Base-by-base conservation (phyloP, 257 asterid genomes). In the Eustoma russellianum region DNA sequence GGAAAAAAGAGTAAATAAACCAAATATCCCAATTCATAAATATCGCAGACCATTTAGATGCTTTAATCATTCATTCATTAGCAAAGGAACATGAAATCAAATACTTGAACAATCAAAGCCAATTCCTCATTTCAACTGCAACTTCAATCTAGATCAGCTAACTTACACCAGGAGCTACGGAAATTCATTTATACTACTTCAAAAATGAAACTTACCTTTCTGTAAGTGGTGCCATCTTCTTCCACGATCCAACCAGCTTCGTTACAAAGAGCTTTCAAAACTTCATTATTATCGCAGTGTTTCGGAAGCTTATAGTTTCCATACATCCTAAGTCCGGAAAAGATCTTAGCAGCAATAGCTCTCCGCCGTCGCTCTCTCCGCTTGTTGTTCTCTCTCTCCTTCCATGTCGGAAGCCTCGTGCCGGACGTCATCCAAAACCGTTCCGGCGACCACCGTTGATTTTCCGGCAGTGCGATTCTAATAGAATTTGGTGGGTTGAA, bases 261-360 rank as follows among this genome's bases (percentile, higher is more conserved):
- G 24, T 83, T 74, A 64, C 97, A 89, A 30, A 89, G 86, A 17
- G 95, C 93, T 73, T 89, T 89, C n/a, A 89, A 30, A 18, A 89
- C 97, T 73, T 89, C 97, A 75, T 89, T 89, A 65, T 89, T 89
- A 61, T 89, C 97, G 40, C 97, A 89, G 82, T 89, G 97, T 69
- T 89, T 85, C 6, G 97, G 97, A 10, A 89, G 94, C 83, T 83
- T 81, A 62, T 67, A 89, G 63, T 86, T 89, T 0, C 97, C 97
- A 64, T 86, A 83, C 95, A 78, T 76, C 84, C 95, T 65, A 34
- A 89, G 59, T 13, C 97, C 97, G 57, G 97, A 47, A 66, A 89
- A 89, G 83, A 89, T 86, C 86, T 89, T 89, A 9, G 95, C 91
- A 33, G 95, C 94, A 83, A 83, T 83, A 71, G 97, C 97, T 13